Percentiles rank a stretch among this genome's conserved stretches.
Conservation (phyloP, 2,329 filamentous ascomycete genomes). For the Fusarium chuoi region DNA sequence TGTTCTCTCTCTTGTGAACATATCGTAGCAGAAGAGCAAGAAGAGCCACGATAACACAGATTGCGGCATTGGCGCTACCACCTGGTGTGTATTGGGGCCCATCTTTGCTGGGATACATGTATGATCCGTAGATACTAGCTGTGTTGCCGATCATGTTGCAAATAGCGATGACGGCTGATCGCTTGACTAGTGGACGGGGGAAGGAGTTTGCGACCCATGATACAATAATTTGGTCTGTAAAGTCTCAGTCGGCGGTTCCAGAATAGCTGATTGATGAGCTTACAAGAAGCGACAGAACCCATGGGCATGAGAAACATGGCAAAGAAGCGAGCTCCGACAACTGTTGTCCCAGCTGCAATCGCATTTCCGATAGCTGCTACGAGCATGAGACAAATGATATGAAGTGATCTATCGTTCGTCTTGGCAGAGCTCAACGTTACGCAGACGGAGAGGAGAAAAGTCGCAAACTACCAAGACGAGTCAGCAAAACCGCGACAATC, state of each 20-base stretch:
- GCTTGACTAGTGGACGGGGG: conserved; percentile 74
- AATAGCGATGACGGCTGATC: conserved; percentile 73
- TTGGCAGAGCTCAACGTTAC: conserved; percentile 66
- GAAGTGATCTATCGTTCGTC: conserved; percentile 65
- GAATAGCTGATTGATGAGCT: neutral
- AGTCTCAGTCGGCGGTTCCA: fast-evolving
- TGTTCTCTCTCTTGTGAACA: conserved; percentile 69
- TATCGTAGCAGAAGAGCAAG: conserved; percentile 64
- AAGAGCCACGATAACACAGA: conserved; percentile 68
- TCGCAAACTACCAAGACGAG: conserved; percentile 52
- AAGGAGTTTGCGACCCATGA: conserved; percentile 76
- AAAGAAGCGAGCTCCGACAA: conserved; percentile 65
- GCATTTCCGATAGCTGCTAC: conserved; percentile 64
- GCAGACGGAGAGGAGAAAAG: conserved; percentile 62
- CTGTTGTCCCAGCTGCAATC: conserved; percentile 63
- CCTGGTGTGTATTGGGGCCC: conserved; percentile 60
- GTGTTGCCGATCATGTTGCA: conserved; percentile 74
- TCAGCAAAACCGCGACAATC: neutral
- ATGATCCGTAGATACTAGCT: conserved; percentile 58
- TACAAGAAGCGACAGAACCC: conserved; percentile 60
- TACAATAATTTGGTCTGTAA: conserved; percentile 65
- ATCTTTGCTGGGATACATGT: conserved; percentile 57
- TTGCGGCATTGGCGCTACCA: conserved; percentile 69
- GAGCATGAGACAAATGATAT: conserved; percentile 64
- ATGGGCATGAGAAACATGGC: conserved; percentile 72